Conservation (phyloP, 331 rosid species). For the Stylosanthes scabra region DNA sequence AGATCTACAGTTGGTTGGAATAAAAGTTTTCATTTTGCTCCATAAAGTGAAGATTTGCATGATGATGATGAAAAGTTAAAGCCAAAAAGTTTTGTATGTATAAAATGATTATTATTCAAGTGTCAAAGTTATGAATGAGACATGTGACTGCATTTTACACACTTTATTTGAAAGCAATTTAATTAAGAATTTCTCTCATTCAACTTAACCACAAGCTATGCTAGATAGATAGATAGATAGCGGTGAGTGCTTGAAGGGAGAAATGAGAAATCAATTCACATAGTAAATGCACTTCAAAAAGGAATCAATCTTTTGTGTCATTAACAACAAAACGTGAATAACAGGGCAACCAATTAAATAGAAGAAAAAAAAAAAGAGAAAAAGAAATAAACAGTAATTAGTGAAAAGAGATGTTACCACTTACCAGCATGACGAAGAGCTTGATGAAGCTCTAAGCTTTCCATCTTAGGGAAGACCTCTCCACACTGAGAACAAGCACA, state of each 20-base stretch:
- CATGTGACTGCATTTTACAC: too few species aligned
- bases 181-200: too few species aligned
- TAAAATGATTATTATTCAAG: not conserved
- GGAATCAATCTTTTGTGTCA: constrained; percentile 1
- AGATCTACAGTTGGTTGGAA: constrained; percentile 12
- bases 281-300: not conserved
- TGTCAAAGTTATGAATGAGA: not conserved
- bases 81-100: not conserved
- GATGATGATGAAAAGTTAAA: constrained; percentile 1
- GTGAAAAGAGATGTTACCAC: constrained; percentile 58
- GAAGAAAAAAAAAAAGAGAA: not conserved
- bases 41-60: constrained; percentile 30
- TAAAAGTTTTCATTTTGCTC: constrained; percentile 22
- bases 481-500: constrained; percentile 91
- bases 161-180: too few species aligned
- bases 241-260: not conserved
- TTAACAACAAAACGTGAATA: not conserved
- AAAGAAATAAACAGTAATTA: too few species aligned
- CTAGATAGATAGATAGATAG: not conserved
- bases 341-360: not conserved
- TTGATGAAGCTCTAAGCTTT: constrained; percentile 92
- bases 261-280: constrained; percentile 22
- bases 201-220: not conserved
- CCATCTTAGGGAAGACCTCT: constrained; percentile 85
- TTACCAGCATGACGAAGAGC: constrained; percentile 96